Conservation (phyloP, 305 asterid genomes). For the Nicotiana rustica region DNA sequence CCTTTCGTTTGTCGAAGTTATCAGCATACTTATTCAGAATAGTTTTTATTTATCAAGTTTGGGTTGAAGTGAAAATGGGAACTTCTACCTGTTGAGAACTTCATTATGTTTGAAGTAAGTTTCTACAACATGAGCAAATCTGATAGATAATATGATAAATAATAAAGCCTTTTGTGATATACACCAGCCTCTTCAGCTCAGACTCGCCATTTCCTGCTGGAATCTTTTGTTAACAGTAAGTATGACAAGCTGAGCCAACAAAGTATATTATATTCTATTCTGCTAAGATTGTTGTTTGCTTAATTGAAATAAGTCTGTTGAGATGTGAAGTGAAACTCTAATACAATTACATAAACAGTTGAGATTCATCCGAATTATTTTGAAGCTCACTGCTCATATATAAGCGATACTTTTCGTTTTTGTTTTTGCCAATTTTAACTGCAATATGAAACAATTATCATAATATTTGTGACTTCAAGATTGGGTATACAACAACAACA, state of each 20-base stretch:
- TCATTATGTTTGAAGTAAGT: background rate
- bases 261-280: background rate
- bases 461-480: background rate
- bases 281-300: constrained; percentile 9
- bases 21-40: background rate
- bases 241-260: background rate
- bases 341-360: background rate
- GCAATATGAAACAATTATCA: background rate
- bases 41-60: background rate
- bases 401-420: background rate
- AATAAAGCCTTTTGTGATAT: too few relatives aligned
- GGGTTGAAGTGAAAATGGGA: background rate
- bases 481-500: background rate
- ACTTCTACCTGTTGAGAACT: background rate
- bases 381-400: background rate
- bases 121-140: too few relatives aligned
- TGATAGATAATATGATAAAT: too few relatives aligned
- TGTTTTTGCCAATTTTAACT: background rate
- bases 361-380: background rate
- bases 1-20: background rate
- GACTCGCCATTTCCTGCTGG: background rate
- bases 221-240: background rate
- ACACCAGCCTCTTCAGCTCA: too few relatives aligned
- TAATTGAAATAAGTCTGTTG: background rate
- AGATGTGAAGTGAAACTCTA: background rate